phyloP scores from a whole-genome alignment of 768 basidiomycete species.

The Gymnopilus dilepis region DNA sequence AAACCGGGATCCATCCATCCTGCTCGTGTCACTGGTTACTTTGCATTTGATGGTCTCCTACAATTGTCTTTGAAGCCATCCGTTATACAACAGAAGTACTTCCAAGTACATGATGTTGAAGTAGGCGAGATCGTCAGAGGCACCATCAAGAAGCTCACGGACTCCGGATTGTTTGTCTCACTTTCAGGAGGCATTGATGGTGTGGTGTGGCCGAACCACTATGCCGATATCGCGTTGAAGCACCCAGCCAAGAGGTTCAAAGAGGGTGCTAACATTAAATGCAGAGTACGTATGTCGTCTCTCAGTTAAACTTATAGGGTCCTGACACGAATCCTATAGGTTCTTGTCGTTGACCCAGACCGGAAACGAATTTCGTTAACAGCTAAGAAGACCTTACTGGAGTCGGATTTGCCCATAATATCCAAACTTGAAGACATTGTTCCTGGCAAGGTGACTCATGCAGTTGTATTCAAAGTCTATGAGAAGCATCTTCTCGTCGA shows the following conservation, averaged over 20 bases:
- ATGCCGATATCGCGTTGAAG: constrained; percentile 93
- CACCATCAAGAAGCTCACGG: constrained; percentile 84
- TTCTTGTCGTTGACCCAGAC: constrained; percentile 82
- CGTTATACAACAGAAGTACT: constrained; percentile 83
- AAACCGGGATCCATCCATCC: constrained; percentile 78
- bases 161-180: constrained; percentile 82
- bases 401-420: constrained; percentile 77
- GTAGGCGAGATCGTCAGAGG: constrained; percentile 90
- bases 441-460: constrained; percentile 76
- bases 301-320: constrained; percentile 11
- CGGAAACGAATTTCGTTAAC: constrained; percentile 85
- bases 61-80: constrained; percentile 88
- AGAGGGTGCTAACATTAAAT: constrained; percentile 80
- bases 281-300: constrained; percentile 60
- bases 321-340: too few relatives aligned
- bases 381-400: constrained; percentile 88
- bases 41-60: constrained; percentile 84
- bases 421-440: constrained; percentile 68
- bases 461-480: constrained; percentile 81
- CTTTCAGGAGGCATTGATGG: constrained; percentile 90
- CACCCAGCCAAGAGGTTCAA: constrained; percentile 94
- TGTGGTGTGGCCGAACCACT: constrained; percentile 93
- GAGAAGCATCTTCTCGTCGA: constrained; percentile 86
- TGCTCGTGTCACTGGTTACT: constrained; percentile 87
- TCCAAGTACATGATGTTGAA: constrained; percentile 80